These are phyloP conservation scores for Xylaria scruposa DNA, from an alignment of 495 filamentous ascomycete species.

Conservation along the genomic window DNA sequence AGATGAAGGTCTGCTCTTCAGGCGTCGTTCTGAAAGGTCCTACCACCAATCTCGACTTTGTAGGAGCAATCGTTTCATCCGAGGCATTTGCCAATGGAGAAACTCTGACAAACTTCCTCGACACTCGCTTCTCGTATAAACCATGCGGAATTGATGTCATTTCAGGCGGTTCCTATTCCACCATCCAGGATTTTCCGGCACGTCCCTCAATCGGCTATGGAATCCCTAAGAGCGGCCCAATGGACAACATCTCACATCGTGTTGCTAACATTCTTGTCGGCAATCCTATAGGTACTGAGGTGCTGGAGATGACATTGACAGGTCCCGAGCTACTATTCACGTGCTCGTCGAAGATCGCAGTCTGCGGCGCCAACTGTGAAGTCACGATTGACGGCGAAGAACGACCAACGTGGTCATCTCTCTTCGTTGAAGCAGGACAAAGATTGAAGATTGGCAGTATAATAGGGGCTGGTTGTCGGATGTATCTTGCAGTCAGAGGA, in stretches of 20 bases:
- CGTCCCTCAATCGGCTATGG: constrained; percentile 60
- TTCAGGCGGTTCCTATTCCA: constrained; percentile 61
- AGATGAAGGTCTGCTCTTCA: constrained; percentile 49
- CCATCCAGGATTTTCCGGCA: constrained; percentile 64
- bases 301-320: constrained; percentile 63
- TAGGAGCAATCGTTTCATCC: constrained; percentile 53
- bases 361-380: constrained; percentile 61
- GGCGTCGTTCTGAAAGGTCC: constrained; percentile 46
- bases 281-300: constrained; percentile 58
- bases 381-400: constrained; percentile 53
- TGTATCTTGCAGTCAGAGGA: constrained; percentile 65
- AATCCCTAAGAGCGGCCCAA: constrained; percentile 59
- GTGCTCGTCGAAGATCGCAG: constrained; percentile 52
- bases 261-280: constrained; percentile 66
- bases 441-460: constrained; percentile 61
- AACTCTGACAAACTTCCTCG: constrained; percentile 62
- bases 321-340: constrained; percentile 65
- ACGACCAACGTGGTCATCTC: constrained; percentile 61
- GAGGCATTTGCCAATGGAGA: constrained; percentile 52
- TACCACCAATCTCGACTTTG: constrained; percentile 63
- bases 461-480: constrained; percentile 55
- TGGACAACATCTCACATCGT: constrained; percentile 61
- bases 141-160: constrained; percentile 64
- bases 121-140: constrained; percentile 53
- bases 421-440: constrained; percentile 58